Conservation (phyloP, 164 flowering plant genomes). For the Sextonia rubra region DNA sequence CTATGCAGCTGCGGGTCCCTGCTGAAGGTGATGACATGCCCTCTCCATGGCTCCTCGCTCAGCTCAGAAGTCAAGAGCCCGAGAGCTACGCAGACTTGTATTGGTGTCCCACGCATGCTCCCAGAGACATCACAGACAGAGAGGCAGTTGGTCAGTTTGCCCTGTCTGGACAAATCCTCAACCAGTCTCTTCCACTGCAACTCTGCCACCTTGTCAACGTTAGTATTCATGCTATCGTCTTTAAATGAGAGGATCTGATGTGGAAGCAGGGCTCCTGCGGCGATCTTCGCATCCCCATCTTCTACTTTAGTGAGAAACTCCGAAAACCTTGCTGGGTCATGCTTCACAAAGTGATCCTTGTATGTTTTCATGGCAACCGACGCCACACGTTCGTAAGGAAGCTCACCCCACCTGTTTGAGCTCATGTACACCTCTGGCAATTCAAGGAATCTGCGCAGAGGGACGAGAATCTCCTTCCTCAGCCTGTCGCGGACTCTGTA, state of each 20-base stretch:
- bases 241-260: constrained; percentile 33
- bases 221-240: not conserved
- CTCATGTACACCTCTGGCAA: constrained; percentile 48
- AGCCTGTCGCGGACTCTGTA: constrained; percentile 44
- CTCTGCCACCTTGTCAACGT: constrained; percentile 35
- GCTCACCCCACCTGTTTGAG: constrained; percentile 34
- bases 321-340: constrained; percentile 33
- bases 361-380: constrained; percentile 54
- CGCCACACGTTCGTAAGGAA: constrained; percentile 45
- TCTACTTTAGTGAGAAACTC: constrained; percentile 30
- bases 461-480: constrained; percentile 40
- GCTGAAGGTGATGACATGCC: constrained; percentile 29
- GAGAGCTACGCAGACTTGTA: constrained; percentile 27
- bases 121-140: constrained; percentile 33
- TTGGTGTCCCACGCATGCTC: constrained; percentile 26
- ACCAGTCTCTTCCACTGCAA: constrained; percentile 52
- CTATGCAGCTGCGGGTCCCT: constrained; percentile 21
- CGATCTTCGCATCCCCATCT: constrained; percentile 38
- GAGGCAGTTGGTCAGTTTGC: constrained; percentile 26
- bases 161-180: constrained; percentile 25
- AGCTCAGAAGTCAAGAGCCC: constrained; percentile 28
- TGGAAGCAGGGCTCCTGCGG: constrained; percentile 54
- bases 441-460: constrained; percentile 27
- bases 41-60: constrained; percentile 34
- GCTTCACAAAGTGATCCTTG: constrained; percentile 34